Conservation (phyloP, 176 grass and related monocot species). For the Aegilops umbellulata region DNA sequence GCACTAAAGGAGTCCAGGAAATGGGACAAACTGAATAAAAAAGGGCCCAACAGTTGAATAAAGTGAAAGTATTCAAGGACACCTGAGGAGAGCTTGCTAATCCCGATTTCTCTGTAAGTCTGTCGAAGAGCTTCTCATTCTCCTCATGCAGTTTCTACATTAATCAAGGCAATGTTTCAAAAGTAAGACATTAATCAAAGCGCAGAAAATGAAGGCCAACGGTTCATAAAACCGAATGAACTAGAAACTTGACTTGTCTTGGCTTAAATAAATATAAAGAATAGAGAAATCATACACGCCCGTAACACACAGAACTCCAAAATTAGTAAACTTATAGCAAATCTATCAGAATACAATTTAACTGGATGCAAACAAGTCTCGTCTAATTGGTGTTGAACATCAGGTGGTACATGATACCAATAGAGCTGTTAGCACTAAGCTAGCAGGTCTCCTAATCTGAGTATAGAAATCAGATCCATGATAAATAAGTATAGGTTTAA, state of each 20-base stretch:
- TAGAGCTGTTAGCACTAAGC: not conserved
- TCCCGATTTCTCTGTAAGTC: constrained; percentile 84
- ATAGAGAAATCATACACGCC: not conserved
- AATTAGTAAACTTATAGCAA: not conserved
- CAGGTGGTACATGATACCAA: not conserved
- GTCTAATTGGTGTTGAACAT: not conserved
- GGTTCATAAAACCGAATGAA: constrained; percentile 1
- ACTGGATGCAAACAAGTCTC: not conserved
- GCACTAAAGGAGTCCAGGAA: not conserved
- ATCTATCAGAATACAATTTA: not conserved
- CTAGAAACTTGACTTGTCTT: constrained; percentile 3
- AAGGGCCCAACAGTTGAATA: not conserved
- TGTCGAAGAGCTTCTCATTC: constrained; percentile 92
- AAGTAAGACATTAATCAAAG: constrained; percentile 27
- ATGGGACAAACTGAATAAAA: constrained; percentile 9
- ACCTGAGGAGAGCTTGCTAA: constrained; percentile 69
- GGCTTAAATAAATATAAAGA: not conserved
- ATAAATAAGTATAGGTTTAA: not conserved
- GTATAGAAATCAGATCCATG: not conserved
- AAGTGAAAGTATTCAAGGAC: constrained; percentile 20
- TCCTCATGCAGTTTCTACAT: constrained; percentile 96
- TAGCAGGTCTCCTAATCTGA: not conserved
- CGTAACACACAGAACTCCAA: constrained; percentile 6
- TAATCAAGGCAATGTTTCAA: constrained; percentile 1
- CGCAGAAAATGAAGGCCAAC: constrained; percentile 22